phyloP scores from a whole-genome alignment of 140 eudicot genomes.

The Flaveria floridana region DNA sequence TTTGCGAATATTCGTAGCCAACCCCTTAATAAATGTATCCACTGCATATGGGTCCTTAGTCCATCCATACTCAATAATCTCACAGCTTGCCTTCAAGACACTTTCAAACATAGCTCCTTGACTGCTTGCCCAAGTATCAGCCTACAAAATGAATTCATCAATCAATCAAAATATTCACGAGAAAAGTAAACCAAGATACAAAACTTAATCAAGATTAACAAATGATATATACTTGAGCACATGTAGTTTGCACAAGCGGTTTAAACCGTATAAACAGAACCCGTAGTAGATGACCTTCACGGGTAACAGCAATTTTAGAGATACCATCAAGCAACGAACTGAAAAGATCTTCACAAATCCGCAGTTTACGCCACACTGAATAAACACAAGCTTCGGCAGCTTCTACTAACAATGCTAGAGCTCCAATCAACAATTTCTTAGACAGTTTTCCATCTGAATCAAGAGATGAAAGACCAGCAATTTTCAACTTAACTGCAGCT shows the following conservation, averaged over 20 bases:
- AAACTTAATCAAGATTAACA: slow-evolving; percentile 14
- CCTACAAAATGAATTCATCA: slow-evolving; percentile 39
- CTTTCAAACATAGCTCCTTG: slow-evolving; percentile 89
- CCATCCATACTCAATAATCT: slow-evolving; percentile 86
- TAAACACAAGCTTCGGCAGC: slow-evolving; percentile 83
- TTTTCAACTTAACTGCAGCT: slow-evolving; percentile 61
- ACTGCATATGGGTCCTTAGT: slow-evolving; percentile 81
- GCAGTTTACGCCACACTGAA: slow-evolving; percentile 87
- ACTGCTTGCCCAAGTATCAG: slow-evolving; percentile 71
- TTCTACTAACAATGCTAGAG: slow-evolving; percentile 81
- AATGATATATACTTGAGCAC: slow-evolving; percentile 69
- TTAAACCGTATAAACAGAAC: slow-evolving; percentile 86
- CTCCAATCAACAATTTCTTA: slow-evolving; percentile 63
- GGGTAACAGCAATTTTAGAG: slow-evolving; percentile 72
- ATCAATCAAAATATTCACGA: background rate
- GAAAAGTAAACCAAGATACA: slow-evolving; percentile 1
- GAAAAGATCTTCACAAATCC: slow-evolving; percentile 90
- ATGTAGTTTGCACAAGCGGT: slow-evolving; percentile 76
- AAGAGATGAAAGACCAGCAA: slow-evolving; percentile 54
- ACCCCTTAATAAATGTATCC: slow-evolving; percentile 82
- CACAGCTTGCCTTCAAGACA: slow-evolving; percentile 81
- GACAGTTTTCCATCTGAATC: slow-evolving; percentile 78
- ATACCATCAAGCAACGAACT: slow-evolving; percentile 77
- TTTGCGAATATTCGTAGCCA: slow-evolving; percentile 73
- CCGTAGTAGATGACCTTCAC: slow-evolving; percentile 80